A percentile compares a stretch with the other conserved stretches of the same genome.
Evolutionary conservation across 2,329 filamentous ascomycete species (phyloP).

Genomic region (Periconia sp.): DNA sequence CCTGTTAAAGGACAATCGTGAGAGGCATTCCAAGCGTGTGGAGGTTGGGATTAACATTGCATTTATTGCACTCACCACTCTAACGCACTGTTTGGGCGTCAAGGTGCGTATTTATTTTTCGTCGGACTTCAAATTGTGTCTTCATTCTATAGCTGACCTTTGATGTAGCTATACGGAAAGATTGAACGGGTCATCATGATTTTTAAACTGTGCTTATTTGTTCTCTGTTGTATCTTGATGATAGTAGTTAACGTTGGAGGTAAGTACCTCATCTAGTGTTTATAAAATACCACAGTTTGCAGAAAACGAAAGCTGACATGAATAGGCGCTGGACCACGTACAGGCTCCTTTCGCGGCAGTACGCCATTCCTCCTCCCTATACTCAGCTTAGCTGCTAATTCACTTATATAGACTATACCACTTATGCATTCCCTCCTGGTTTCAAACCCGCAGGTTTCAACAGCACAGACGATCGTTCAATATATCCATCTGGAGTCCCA

Average conservation of each 20-base stretch:
- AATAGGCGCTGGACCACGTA: constrained; percentile 11
- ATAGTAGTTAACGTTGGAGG: constrained; percentile 31
- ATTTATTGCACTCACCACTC: constrained; percentile 23
- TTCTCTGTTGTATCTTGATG: constrained; percentile 27
- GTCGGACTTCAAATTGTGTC: background rate
- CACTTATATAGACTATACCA: constrained; percentile 19
- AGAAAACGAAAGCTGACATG: background rate
- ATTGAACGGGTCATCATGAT: constrained; percentile 34
- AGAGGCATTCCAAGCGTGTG: constrained; percentile 9
- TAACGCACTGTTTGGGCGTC: constrained; percentile 27
- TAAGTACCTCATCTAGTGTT: background rate
- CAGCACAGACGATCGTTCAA: background rate
- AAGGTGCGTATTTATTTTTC: constrained; percentile 9
- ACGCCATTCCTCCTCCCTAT: background rate
- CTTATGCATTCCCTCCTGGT: constrained; percentile 20
- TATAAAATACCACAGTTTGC: no score
- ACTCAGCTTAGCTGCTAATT: background rate
- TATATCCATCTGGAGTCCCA: constrained; percentile 9
- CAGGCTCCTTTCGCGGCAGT: constrained; percentile 14
- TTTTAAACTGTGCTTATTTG: constrained; percentile 31
- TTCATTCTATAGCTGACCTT: constrained; percentile 2
- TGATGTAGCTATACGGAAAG: constrained; percentile 28
- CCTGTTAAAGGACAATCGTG: constrained; percentile 13
- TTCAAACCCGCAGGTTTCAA: constrained; percentile 27
- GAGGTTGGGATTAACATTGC: constrained; percentile 23